These are phyloP conservation scores for Lecanicillium sp. DNA, from an alignment of 2,329 filamentous ascomycete species.

Conservation along the genomic window DNA sequence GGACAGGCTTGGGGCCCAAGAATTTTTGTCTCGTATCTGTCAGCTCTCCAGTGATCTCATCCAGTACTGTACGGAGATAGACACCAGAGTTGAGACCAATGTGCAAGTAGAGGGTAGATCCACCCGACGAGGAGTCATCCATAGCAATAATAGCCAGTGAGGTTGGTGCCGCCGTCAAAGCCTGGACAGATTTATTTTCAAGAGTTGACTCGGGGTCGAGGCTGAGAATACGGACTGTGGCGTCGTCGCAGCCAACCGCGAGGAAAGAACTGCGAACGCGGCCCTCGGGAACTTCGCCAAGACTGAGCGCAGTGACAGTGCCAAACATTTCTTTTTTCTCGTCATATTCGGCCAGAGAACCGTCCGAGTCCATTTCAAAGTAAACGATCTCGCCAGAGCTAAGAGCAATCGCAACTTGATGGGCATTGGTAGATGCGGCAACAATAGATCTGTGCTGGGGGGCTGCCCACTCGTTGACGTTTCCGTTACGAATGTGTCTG, in stretches of 20 bases:
- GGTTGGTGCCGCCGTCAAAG: constrained; percentile 82
- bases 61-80: constrained; percentile 88
- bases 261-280: constrained; percentile 84
- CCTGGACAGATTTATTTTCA: constrained; percentile 91
- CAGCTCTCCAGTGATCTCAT: constrained; percentile 91
- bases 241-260: constrained; percentile 94
- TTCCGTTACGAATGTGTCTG: constrained; percentile 72
- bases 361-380: constrained; percentile 94
- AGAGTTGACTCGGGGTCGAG: constrained; percentile 84
- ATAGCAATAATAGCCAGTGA: constrained; percentile 89
- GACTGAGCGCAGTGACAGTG: constrained; percentile 88
- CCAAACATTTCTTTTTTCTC: constrained; percentile 94
- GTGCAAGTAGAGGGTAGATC: constrained; percentile 85
- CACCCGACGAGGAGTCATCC: constrained; percentile 86
- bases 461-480: constrained; percentile 87
- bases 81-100: constrained; percentile 95
- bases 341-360: constrained; percentile 85
- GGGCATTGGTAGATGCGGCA: constrained; percentile 85
- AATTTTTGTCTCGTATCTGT: constrained; percentile 94
- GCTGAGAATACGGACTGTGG: constrained; percentile 87
- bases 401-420: constrained; percentile 87
- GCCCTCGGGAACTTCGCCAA: constrained; percentile 89
- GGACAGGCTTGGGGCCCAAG: constrained; percentile 82
- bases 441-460: constrained; percentile 94
- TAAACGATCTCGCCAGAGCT: constrained; percentile 97